Evolutionary conservation across 1,284 basidiomycete species (phyloP).

Genomic region (Agroathelia rolfsii): DNA sequence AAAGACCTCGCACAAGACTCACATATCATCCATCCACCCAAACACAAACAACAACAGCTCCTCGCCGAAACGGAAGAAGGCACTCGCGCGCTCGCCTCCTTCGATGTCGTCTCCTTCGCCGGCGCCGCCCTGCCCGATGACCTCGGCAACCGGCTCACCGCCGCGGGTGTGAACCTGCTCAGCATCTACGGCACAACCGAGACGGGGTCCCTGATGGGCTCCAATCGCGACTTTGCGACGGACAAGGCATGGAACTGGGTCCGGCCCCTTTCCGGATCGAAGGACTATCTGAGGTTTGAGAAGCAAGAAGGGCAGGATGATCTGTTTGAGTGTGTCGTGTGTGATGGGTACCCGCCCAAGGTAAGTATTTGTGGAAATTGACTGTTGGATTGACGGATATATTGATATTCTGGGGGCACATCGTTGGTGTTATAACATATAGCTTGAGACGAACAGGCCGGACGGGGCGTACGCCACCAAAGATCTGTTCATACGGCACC

Average conservation of each 20-base stretch:
- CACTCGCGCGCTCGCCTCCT: constrained; percentile 28
- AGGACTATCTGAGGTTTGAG: constrained; percentile 35
- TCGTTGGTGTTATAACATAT: background rate
- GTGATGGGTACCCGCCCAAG: constrained; percentile 47
- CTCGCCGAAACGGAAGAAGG: constrained; percentile 43
- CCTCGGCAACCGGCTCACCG: constrained; percentile 44
- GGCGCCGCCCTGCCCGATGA: constrained; percentile 38
- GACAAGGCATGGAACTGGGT: constrained; percentile 59
- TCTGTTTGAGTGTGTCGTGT: constrained; percentile 43
- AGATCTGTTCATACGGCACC: constrained; percentile 44
- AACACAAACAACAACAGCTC: constrained; percentile 34
- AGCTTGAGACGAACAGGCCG: constrained; percentile 38
- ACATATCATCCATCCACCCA: no score
- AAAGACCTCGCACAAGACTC: no score
- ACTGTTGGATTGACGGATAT: no score
- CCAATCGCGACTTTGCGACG: constrained; percentile 34
- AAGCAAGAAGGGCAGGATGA: constrained; percentile 30
- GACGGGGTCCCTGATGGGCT: constrained; percentile 39
- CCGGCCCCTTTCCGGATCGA: constrained; percentile 21
- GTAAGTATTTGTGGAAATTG: constrained; percentile 17
- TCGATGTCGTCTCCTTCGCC: constrained; percentile 42
- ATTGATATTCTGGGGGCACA: constrained; percentile 3
- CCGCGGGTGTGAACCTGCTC: constrained; percentile 40
- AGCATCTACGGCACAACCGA: constrained; percentile 43
- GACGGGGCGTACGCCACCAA: constrained; percentile 52